phyloP scores from a whole-genome alignment of 768 basidiomycete species.

The Pseudohyphozyma bogoriensis region DNA sequence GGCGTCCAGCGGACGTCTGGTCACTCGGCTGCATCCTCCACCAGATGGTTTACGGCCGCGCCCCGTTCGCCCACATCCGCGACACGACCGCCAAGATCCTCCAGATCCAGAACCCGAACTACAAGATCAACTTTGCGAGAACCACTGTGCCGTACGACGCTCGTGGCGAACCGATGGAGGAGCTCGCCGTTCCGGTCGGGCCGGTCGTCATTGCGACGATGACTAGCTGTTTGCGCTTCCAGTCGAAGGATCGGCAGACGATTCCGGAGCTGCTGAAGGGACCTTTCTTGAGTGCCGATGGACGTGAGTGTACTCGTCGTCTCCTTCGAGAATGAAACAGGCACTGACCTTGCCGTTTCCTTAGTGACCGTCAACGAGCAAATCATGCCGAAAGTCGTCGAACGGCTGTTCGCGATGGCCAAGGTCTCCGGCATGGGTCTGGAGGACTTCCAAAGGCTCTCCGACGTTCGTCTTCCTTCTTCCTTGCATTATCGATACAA shows the following conservation, averaged over 20 bases:
- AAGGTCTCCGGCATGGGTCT: too few relatives aligned
- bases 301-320: too few relatives aligned
- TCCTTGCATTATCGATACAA: too few relatives aligned
- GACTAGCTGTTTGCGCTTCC: conserved; percentile 65
- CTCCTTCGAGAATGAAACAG: too few relatives aligned
- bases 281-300: conserved; percentile 21
- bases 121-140: conserved; percentile 71
- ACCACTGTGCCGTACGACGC: conserved; percentile 51
- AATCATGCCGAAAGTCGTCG: too few relatives aligned
- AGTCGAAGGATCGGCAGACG: conserved; percentile 71
- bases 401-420: too few relatives aligned
- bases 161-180: conserved; percentile 48
- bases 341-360: too few relatives aligned
- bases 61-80: conserved; percentile 78
- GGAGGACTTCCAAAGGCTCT: too few relatives aligned
- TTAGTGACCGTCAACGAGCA: too few relatives aligned
- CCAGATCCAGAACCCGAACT: conserved; percentile 68
- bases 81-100: conserved; percentile 78
- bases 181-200: conserved; percentile 59
- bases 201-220: conserved; percentile 68
- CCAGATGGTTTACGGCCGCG: conserved; percentile 93
- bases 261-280: conserved; percentile 67
- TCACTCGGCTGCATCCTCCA: conserved; percentile 95
- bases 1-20: conserved; percentile 93
- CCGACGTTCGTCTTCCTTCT: too few relatives aligned